Percentiles rank a stretch among this genome's conserved stretches.
phyloP scores from a whole-genome alignment of 352 stramenopile genomes.

The Pythium grandisporangium region DNA sequence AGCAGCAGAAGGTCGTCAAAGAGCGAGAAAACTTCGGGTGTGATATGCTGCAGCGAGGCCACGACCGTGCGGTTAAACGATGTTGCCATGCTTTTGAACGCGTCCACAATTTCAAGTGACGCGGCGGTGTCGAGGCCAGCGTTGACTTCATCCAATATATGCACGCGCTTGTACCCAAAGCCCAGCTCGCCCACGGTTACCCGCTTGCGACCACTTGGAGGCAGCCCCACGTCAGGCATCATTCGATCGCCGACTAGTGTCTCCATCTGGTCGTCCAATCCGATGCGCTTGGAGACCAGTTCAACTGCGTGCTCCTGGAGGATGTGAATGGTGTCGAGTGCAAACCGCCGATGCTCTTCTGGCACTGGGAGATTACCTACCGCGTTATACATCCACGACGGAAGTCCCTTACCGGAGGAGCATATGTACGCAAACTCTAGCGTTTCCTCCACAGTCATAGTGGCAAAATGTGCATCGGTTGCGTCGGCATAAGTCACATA shows the following conservation, averaged over 20 bases:
- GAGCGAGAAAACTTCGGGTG: slow-evolving; percentile 39
- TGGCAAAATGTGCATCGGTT: slow-evolving; percentile 28
- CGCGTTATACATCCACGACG: slow-evolving; percentile 22
- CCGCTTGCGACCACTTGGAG: slow-evolving; percentile 44
- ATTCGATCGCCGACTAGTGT: slow-evolving; percentile 51
- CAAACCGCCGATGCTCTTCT: too few species aligned
- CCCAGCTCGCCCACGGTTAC: slow-evolving; percentile 61
- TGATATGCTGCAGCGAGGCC: slow-evolving; percentile 29
- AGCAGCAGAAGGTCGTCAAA: slow-evolving; percentile 49
- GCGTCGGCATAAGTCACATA: slow-evolving; percentile 41
- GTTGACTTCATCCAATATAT: slow-evolving; percentile 82
- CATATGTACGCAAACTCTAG: slow-evolving; percentile 40
- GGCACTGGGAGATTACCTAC: too few species aligned
- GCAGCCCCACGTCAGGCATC: slow-evolving; percentile 39
- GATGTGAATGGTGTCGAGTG: slow-evolving; percentile 20
- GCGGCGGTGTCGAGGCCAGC: slow-evolving; percentile 80
- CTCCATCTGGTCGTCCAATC: slow-evolving; percentile 38
- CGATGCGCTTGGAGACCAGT: slow-evolving; percentile 40
- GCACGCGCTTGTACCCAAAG: slow-evolving; percentile 27
- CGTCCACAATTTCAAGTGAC: slow-evolving; percentile 86
- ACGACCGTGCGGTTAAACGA: slow-evolving; percentile 40
- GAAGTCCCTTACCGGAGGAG: slow-evolving; percentile 21
- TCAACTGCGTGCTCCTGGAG: slow-evolving; percentile 27
- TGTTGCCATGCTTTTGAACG: slow-evolving; percentile 37
- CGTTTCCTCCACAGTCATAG: slow-evolving; percentile 42